These are phyloP conservation scores for Trypanosoma congolense DNA, from an alignment of 208 protist genomes.

Conservation along the genomic window DNA sequence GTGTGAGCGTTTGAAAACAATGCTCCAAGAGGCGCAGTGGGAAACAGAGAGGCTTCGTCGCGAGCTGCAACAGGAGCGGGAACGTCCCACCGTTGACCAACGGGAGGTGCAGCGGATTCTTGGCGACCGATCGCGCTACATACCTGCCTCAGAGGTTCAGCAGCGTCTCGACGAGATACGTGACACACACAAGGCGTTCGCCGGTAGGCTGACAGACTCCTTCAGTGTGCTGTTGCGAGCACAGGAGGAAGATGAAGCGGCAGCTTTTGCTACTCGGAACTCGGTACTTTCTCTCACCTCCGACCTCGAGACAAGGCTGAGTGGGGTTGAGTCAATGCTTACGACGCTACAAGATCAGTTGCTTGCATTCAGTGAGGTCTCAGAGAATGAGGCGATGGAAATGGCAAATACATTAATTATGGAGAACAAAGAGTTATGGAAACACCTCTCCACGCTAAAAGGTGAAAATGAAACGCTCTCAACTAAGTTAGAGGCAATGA, in stretches of 20 bases:
- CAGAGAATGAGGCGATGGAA: constrained; percentile 40
- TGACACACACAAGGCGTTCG: constrained; percentile 30
- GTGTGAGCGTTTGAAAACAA: constrained; percentile 29
- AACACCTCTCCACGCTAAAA: constrained; percentile 55
- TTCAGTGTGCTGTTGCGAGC: constrained; percentile 32
- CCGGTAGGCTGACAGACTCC: constrained; percentile 27
- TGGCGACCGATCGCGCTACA: constrained; percentile 55
- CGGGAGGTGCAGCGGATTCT: constrained; percentile 58
- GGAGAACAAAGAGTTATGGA: constrained; percentile 73
- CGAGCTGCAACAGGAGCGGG: constrained; percentile 35
- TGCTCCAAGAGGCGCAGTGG: constrained; percentile 34
- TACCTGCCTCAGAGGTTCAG: constrained; percentile 52
- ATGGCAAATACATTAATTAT: constrained; percentile 53
- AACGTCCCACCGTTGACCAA: constrained; percentile 40
- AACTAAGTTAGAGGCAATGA: constrained; percentile 34
- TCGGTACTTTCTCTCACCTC: constrained; percentile 55
- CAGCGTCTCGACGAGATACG: constrained; percentile 37
- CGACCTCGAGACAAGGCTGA: constrained; percentile 51
- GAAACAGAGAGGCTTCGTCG: constrained; percentile 37
- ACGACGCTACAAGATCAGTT: constrained; percentile 34
- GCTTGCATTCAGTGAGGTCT: constrained; percentile 27
- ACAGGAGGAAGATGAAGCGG: constrained; percentile 58
- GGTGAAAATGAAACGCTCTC: constrained; percentile 36
- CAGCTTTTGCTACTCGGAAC: constrained; percentile 61
- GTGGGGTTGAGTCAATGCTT: constrained; percentile 43